Percentiles rank a stretch among this genome's conserved stretches.
Conservation (phyloP, 305 asterid species). For the Fraxinus nigra region DNA sequence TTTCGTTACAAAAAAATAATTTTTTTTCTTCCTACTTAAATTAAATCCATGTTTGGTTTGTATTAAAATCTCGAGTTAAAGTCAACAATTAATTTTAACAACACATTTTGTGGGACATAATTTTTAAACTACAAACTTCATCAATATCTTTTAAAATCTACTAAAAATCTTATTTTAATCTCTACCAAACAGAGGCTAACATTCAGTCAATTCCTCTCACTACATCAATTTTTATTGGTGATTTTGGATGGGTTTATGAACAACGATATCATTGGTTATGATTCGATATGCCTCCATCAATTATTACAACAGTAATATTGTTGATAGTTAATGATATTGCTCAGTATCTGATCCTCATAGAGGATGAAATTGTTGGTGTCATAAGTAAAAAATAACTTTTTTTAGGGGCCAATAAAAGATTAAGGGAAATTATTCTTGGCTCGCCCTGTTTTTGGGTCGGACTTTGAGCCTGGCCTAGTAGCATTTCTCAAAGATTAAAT, state of each 20-base stretch:
- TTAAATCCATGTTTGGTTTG: no score
- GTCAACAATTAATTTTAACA: neutral
- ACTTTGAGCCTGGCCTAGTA: no score
- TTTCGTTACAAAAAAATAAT: no score
- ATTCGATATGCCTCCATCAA: neutral
- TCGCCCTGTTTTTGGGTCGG: no score
- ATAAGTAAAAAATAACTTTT: neutral
- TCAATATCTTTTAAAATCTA: no score
- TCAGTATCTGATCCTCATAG: neutral
- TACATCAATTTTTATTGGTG: neutral
- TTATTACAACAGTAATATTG: neutral
- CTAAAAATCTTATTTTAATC: no score
- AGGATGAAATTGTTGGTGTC: neutral
- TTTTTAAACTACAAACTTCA: no score
- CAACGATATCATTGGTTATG: neutral
- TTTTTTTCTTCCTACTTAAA: neutral
- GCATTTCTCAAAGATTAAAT: no score
- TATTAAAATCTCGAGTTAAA: no score
- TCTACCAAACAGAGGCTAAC: no score
- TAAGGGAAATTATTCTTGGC: no score
- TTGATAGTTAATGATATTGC: neutral
- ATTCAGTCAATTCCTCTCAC: neutral
- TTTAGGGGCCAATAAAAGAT: neutral
- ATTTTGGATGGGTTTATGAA: neutral
- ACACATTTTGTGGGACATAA: no score